Percentiles rank a stretch among this genome's conserved stretches.
Conservation (phyloP, 495 filamentous ascomycete species). For the Emericellopsis terricola region DNA sequence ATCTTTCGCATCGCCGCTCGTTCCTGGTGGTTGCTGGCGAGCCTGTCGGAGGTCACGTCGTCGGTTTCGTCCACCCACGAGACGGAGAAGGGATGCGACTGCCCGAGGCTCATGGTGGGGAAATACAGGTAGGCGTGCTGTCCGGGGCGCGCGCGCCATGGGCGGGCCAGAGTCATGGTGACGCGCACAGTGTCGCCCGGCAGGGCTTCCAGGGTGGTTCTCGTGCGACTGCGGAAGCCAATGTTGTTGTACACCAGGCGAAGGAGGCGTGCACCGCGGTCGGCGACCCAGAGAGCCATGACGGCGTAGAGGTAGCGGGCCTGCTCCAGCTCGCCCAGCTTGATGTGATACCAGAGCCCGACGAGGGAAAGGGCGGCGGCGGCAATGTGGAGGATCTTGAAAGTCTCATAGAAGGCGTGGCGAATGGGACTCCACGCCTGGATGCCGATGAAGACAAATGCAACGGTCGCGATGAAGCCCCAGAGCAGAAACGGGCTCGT, state of each 20-base stretch:
- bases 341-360: conserved; percentile 52
- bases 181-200: conserved; percentile 48
- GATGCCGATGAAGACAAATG: conserved; percentile 44
- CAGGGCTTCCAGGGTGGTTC: conserved; percentile 40
- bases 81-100: conserved; percentile 48
- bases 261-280: conserved; percentile 37
- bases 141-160: conserved; percentile 55
- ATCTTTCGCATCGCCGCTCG: conserved; percentile 38
- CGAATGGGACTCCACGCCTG: conserved; percentile 62
- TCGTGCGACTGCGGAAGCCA: conserved; percentile 38
- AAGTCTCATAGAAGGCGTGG: conserved; percentile 82
- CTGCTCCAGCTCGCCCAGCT: conserved; percentile 40
- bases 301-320: conserved; percentile 40
- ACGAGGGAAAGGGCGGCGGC: conserved; percentile 44
- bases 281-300: conserved; percentile 45
- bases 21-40: conserved; percentile 38
- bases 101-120: conserved; percentile 52
- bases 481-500: conserved; percentile 21
- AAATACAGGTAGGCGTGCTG: conserved; percentile 74
- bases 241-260: conserved; percentile 49
- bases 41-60: conserved; percentile 25
- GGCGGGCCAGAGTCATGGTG: conserved; percentile 60
- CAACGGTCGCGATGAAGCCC: conserved; percentile 35
- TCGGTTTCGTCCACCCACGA: conserved; percentile 43
- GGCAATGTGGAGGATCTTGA: conserved; percentile 62